A percentile compares a stretch with the other conserved stretches of the same genome.
These are phyloP conservation scores for Nicotiana noctiflora DNA, from an alignment of 257 asterid species.

Conservation along the genomic window DNA sequence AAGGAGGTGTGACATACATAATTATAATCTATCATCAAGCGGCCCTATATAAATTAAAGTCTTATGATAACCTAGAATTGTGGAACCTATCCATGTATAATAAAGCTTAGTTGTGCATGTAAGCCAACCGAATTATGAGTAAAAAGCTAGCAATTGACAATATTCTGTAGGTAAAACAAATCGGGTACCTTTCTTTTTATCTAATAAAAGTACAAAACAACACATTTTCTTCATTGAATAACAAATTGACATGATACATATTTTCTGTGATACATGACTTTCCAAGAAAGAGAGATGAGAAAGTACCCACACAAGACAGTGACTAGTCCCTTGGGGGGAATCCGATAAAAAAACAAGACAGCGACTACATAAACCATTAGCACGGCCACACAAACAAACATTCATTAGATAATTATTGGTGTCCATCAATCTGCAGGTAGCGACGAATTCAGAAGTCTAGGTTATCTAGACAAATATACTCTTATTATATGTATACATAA, in stretches of 20 bases:
- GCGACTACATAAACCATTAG: not conserved
- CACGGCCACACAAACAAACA: not conserved
- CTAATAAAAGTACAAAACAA: not conserved
- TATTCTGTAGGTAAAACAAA: not conserved
- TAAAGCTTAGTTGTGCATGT: not conserved
- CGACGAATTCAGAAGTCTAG: too few relatives aligned
- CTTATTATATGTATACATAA: too few relatives aligned
- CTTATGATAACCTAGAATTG: too few relatives aligned
- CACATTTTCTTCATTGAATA: not conserved
- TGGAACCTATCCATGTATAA: not conserved
- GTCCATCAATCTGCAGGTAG: too few relatives aligned
- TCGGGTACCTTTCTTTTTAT: too few relatives aligned
- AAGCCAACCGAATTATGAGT: not conserved
- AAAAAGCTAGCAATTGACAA: not conserved
- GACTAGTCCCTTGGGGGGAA: too few relatives aligned
- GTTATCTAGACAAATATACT: too few relatives aligned
- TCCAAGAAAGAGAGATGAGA: not conserved
- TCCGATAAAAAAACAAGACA: too few relatives aligned
- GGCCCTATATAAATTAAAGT: too few relatives aligned
- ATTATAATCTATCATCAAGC: too few relatives aligned
- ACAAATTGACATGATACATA: not conserved
- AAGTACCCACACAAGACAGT: not conserved
- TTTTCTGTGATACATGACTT: not conserved
- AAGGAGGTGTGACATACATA: too few relatives aligned
- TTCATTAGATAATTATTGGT: too few relatives aligned